A percentile compares a stretch with the other conserved stretches of the same genome.
Conservation (phyloP, 2,329 filamentous ascomycete species). For the Huntiella decipiens region DNA sequence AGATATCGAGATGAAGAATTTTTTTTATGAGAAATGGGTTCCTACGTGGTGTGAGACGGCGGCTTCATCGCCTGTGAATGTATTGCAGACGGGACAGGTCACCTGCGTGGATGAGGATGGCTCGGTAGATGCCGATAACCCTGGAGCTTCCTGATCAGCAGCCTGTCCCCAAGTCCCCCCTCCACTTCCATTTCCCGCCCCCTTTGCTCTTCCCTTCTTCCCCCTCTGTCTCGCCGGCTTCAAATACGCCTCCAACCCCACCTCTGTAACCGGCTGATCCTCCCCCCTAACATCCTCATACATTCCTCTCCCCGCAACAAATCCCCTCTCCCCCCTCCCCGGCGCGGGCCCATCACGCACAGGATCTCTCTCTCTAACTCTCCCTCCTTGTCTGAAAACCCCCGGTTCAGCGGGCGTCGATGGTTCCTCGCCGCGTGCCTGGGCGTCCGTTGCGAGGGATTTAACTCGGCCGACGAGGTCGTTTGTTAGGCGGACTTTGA, state of each 20-base stretch:
- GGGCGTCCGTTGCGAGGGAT: slow-evolving; percentile 24
- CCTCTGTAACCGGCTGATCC: slow-evolving; percentile 19
- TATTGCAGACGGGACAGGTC: slow-evolving; percentile 45
- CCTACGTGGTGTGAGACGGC: slow-evolving; percentile 52
- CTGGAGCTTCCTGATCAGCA: neutral
- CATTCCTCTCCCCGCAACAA: slow-evolving; percentile 19
- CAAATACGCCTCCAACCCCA: slow-evolving; percentile 32
- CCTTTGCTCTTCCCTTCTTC: neutral
- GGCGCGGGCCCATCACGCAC: slow-evolving; percentile 24
- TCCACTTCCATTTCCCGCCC: neutral
- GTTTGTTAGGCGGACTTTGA: slow-evolving; percentile 56
- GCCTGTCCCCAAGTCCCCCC: neutral
- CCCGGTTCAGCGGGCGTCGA: slow-evolving; percentile 7
- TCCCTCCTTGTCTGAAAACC: slow-evolving; percentile 2
- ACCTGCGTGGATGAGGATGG: no score
- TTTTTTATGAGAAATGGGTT: slow-evolving; percentile 26
- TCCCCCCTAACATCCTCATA: slow-evolving; percentile 13
- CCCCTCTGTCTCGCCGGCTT: slow-evolving; percentile 19
- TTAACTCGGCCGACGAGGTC: slow-evolving; percentile 60
- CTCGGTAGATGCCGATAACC: neutral
- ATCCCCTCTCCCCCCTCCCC: slow-evolving; percentile 16
- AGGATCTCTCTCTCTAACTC: slow-evolving; percentile 19
- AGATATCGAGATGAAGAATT: no score
- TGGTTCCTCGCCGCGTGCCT: slow-evolving; percentile 12
- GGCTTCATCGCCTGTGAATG: slow-evolving; percentile 47